Base-by-base conservation (phyloP, 208 protist species). In the Crithidia acanthocephali region DNA sequence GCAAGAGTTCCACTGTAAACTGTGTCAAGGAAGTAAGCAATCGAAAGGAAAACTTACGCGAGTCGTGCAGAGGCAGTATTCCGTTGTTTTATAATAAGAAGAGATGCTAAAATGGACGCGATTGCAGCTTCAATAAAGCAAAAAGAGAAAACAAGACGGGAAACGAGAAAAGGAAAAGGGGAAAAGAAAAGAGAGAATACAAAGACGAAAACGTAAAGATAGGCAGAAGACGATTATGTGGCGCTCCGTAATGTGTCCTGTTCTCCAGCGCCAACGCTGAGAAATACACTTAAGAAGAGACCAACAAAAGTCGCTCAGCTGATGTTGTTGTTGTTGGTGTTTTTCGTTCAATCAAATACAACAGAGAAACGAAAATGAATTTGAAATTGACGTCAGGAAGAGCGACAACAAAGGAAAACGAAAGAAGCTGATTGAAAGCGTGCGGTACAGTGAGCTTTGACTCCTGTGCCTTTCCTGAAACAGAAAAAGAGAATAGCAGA, bases 131-230 rank as follows among this genome's bases (percentile, higher is more conserved):
- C 6, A 42, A 42, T 42, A 22, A 51, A 25, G 5, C 47, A 51
- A 51, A 51, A 51, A 51, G 20, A 51, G 50, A 56, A 32, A 56
- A 22, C 50, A 16, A 42, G 16, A 16, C 7, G 50, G 20, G 25
- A 56, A 32, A 32, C 18, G 2, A 32, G 16, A 33, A 32, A 56
- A 56, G 7, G 25, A 56, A 69, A 47, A 60, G 23, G 45, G 10
- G 58, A 68, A 48, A 62, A 23, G 35, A 52, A 69, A 28, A 69
- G 27, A 60, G 30, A 48, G 72, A 74, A 7, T 47, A 22, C 35
- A 13, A 44, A 13, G 37, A 16, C 37, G 13, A 44, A 44, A 44
- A 13, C 37, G 37, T n/a, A n/a, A n/a, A n/a, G n/a, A n/a, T n/a
- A n/a, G 37, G 9, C 13, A 16, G 37, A 13, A 44, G 37, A 44